Evolutionary conservation across 2,329 filamentous ascomycete genomes (phyloP).

Genomic region (Colletotrichum sojae): DNA sequence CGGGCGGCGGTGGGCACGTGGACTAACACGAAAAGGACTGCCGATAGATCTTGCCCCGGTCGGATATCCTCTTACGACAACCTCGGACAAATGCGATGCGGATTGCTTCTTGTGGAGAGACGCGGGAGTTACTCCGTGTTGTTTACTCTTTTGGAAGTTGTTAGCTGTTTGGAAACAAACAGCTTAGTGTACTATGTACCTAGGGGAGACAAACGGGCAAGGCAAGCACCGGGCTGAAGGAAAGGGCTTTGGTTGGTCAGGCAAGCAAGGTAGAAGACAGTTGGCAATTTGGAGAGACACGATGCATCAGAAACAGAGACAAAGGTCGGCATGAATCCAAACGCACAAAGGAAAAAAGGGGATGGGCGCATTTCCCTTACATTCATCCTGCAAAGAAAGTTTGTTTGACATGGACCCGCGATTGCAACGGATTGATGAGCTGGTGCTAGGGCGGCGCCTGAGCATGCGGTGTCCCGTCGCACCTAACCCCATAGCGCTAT

Average conservation of each 20-base stretch:
- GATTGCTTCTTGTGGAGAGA: not conserved
- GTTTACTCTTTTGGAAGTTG: not conserved
- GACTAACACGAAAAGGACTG: constrained; percentile 3
- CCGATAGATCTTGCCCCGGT: not conserved
- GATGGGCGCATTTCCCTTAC: not conserved
- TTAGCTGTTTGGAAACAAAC: not conserved
- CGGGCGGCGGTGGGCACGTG: constrained; percentile 32
- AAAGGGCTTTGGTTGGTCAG: no score
- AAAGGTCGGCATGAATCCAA: not conserved
- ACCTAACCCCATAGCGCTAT: not conserved
- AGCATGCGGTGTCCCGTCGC: not conserved
- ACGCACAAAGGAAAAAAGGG: constrained; percentile 1
- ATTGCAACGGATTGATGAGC: constrained; percentile 29
- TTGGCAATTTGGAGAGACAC: not conserved
- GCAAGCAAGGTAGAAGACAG: not conserved
- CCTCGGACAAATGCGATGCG: constrained; percentile 3
- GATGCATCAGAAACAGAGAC: not conserved
- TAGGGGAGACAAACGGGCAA: no score
- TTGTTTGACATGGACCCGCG: constrained; percentile 20
- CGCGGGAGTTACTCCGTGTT: not conserved
- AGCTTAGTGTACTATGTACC: no score
- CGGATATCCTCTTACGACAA: constrained; percentile 1
- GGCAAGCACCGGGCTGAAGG: no score
- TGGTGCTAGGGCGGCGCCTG: constrained; percentile 28
- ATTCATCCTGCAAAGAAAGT: constrained; percentile 8